phyloP scores from a whole-genome alignment of 1,284 basidiomycete genomes.

The Jaminaea rosea region DNA sequence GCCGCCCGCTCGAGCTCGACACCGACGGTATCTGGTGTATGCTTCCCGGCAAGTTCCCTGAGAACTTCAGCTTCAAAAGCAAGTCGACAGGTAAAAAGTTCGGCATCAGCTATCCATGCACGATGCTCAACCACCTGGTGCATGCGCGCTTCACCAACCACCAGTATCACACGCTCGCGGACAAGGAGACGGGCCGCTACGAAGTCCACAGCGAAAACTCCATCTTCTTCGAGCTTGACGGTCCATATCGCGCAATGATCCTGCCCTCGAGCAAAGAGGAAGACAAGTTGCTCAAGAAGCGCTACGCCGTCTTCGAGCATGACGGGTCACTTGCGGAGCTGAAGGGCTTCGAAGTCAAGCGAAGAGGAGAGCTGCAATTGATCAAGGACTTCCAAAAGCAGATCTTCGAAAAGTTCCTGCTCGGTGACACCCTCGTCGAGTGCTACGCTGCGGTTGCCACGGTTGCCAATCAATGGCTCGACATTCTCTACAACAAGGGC shows the following conservation, averaged over 20 bases:
- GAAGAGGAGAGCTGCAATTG: constrained; percentile 91
- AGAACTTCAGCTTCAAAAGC: constrained; percentile 93
- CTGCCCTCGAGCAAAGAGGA: constrained; percentile 98
- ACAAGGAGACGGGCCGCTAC: constrained; percentile 75
- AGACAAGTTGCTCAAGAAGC: constrained; percentile 96
- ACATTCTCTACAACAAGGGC: constrained; percentile 81
- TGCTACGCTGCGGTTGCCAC: constrained; percentile 91
- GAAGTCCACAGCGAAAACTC: constrained; percentile 88
- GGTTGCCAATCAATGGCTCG: constrained; percentile 94
- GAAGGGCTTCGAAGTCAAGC: constrained; percentile 98
- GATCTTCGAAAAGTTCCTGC: constrained; percentile 93
- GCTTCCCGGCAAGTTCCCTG: constrained; percentile 94
- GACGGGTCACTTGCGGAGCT: constrained; percentile 93
- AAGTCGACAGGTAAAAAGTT: constrained; percentile 79
- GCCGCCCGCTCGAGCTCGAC: constrained; percentile 90
- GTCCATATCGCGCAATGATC: constrained; percentile 98
- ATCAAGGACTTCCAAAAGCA: constrained; percentile 99
- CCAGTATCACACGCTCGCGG: constrained; percentile 83
- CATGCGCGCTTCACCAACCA: constrained; percentile 93
- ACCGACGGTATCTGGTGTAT: constrained; percentile 99
- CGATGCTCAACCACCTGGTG: constrained; percentile 98
- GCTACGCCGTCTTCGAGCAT: constrained; percentile 98
- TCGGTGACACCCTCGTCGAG: constrained; percentile 83
- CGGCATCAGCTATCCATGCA: constrained; percentile 93
- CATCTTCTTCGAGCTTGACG: constrained; percentile 99